phyloP scores from a whole-genome alignment of 495 filamentous ascomycete species.

The Penicillium odoratum region DNA sequence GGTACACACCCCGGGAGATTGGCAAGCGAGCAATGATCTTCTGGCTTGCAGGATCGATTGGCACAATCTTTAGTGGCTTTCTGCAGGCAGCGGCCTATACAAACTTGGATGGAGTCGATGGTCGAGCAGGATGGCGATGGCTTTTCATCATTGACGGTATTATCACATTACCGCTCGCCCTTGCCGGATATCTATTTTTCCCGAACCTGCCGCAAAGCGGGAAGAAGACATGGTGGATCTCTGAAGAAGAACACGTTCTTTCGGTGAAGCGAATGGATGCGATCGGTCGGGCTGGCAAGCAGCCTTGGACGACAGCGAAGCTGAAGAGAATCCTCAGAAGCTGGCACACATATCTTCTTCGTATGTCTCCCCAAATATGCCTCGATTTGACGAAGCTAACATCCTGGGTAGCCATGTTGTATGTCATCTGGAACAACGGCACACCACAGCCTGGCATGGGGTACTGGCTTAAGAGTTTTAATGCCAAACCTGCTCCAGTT shows the following conservation, averaged over 20 bases:
- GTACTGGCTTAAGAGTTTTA: constrained; percentile 32
- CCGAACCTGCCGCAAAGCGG: constrained; percentile 37
- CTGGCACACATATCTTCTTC: constrained; percentile 32
- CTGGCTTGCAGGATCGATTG: constrained; percentile 47
- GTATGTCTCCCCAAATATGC: constrained; percentile 14
- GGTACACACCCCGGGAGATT: constrained; percentile 52
- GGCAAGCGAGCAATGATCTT: constrained; percentile 56
- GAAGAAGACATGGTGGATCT: constrained; percentile 28
- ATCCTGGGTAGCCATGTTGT: constrained; percentile 14
- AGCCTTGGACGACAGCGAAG: constrained; percentile 26
- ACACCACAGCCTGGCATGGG: constrained; percentile 21
- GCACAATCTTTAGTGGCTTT: constrained; percentile 53
- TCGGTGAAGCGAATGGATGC: constrained; percentile 27
- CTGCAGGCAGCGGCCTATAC: constrained; percentile 53
- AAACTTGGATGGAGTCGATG: constrained; percentile 42
- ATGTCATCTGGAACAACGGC: constrained; percentile 29
- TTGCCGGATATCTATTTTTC: constrained; percentile 55
- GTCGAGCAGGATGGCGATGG: constrained; percentile 44
- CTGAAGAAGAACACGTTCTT: constrained; percentile 24
- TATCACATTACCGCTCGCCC: constrained; percentile 41
- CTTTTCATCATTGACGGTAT: constrained; percentile 40
- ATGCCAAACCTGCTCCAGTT: constrained; percentile 24
- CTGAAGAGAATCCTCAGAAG: constrained; percentile 23
- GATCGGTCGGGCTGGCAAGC: constrained; percentile 24
- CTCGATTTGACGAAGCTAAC: neutral